Base-by-base conservation (phyloP, 2,329 filamentous ascomycete species). In the Podosphaera xanthii region DNA sequence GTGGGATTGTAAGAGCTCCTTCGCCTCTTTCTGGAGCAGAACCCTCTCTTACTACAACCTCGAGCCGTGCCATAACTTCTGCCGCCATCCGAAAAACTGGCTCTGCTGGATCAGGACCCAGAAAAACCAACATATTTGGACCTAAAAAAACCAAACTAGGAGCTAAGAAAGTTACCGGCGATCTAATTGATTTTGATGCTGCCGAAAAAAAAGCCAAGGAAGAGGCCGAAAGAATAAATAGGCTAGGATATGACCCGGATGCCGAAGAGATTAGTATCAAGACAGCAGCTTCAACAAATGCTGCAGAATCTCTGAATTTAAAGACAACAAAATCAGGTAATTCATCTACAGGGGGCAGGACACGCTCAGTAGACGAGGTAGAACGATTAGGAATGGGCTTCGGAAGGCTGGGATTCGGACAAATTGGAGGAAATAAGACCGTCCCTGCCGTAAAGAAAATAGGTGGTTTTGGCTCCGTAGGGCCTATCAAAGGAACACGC, bases 181-280 rank as follows among this genome's bases (percentile, higher is more conserved):
- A 90, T 64, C 74, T 82, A 10, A 90, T 98, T 63, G 91, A 98
- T 73, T 98, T 98, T 67, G 92, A 98, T 64, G 92, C 91, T 71
- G 92, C 90, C 2, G 92, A 98, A 76, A 88, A 87, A 72, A 95
- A 94, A 73, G 92, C 92, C 50, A 94, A 91, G 71, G 92, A 97
- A 72, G 92, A 98, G 72, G 92, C 90, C 2, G 92, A 97, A 71
- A 84, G 92, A 65, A 92, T 96, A 69, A 89, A 85, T 70, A 95
- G 94, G 73, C 76, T 98, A 31, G 92, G 92, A 46, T 98, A 98
- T 68, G 89, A 98, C 67, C 88, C 90, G 0, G 86, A 96, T 63
- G 90, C 88, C 30, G 91, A 94, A 71, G 73, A 72, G 33, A 70
- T 73, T 63, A 71, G 12, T 30, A 55, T 30, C 14, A 55, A 55